Evolutionary conservation across 2,329 filamentous ascomycete genomes (phyloP), one percentile per base, ranked within the genome.

Genomic region (Ophiognomonia clavigignenti-juglandacearum): DNA sequence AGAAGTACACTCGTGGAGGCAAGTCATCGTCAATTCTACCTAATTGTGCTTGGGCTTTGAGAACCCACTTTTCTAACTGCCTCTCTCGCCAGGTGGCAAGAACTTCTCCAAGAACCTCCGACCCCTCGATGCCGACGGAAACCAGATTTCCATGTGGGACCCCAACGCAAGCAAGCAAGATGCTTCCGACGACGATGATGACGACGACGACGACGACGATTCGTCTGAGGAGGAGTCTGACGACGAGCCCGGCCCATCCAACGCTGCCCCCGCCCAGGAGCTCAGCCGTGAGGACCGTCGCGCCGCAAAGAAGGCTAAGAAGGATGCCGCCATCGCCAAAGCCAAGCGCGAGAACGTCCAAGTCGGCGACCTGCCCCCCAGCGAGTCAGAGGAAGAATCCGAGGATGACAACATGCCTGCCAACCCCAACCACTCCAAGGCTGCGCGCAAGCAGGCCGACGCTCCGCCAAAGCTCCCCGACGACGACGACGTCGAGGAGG

Each of bases 1-100:
- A 83, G 73, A 97, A 96, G 75, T 89, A 86, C 57, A 90, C 88
- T 58, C 80, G 92, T 70, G 92, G 92, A 77, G 91, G 92, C 92
- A 71, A 58, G 78, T 40, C 24, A 27, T 9, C 19, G 35, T 27
- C n/a, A 16, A 14, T 26, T 18, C 7, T 19, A 22, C 16, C 10
- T 16, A 4, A 26, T 16, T 16, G n/a, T 22, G 20, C 27, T 29
- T 22, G 3, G 11, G 11, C 14, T 37, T 36, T 43, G 41, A n/a
- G n/a, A n/a, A n/a, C n/a, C 16, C 42, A 22, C 24, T 38, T 22
- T 16, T 9, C 26, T 37, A 22, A 34, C 47, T 54, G 35, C 60
- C 58, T 57, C 38, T 58, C 6, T 24, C 39, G 23, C 20, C 55
- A 96, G 91, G 91, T 53, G 93, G 93, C 62, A 96, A 96, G 71